Evolutionary conservation across 1,284 basidiomycete genomes (phyloP).

Genomic region (Ustilago loliicola): DNA sequence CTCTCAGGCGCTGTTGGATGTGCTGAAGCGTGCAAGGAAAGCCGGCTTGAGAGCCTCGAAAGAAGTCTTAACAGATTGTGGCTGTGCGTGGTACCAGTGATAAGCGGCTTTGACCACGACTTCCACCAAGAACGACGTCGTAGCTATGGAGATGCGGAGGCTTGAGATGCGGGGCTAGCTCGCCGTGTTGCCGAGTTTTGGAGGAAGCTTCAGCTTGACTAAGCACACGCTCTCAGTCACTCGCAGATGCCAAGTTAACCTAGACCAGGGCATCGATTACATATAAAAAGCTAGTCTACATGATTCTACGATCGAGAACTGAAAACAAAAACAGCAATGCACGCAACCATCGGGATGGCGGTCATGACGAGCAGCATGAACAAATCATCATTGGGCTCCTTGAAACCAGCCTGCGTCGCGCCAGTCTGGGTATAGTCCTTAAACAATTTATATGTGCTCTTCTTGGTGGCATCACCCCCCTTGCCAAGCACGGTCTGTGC

Average conservation of each 20-base stretch:
- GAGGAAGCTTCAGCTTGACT: too few species aligned
- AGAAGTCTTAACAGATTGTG: not conserved
- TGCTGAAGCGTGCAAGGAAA: not conserved
- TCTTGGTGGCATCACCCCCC: constrained; percentile 7
- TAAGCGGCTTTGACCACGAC: not conserved
- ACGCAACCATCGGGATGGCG: constrained; percentile 23
- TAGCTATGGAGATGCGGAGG: too few species aligned
- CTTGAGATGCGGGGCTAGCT: too few species aligned
- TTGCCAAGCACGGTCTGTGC: constrained; percentile 43
- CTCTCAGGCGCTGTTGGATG: not conserved
- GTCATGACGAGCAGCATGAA: constrained; percentile 35
- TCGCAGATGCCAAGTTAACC: too few species aligned
- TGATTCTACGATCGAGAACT: not conserved
- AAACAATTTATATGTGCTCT: constrained; percentile 23
- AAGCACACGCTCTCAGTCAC: too few species aligned
- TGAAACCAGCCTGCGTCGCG: constrained; percentile 38
- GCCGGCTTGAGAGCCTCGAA: not conserved
- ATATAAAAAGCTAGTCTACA: not conserved
- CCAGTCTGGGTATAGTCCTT: constrained; percentile 37
- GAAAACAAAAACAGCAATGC: constrained; percentile 27
- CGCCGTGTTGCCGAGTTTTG: too few species aligned
- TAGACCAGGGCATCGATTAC: too few species aligned
- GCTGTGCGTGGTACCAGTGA: not conserved
- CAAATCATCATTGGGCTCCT: constrained; percentile 41
- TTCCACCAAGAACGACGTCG: too few species aligned